Conservation (phyloP, 208 protist species). For the Trypanosoma vivax region DNA sequence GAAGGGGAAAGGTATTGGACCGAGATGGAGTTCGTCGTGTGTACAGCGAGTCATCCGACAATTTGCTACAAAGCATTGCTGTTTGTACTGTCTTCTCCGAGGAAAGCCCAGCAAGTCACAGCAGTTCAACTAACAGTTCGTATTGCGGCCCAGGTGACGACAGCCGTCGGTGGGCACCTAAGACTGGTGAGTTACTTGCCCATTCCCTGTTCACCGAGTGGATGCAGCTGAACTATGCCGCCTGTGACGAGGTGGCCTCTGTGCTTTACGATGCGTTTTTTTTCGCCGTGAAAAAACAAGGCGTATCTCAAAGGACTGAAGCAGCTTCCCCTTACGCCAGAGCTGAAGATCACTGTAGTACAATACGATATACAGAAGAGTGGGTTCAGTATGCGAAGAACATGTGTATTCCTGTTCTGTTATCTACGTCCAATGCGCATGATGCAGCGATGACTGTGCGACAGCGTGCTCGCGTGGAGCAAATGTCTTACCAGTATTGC, state of each 20-base stretch:
- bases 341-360: background rate
- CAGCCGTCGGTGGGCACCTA: background rate
- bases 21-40: background rate
- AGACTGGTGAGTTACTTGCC: slow-evolving; percentile 1
- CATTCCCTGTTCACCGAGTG: slow-evolving; percentile 9
- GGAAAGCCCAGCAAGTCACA: background rate
- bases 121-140: background rate
- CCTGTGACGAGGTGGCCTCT: slow-evolving; percentile 13
- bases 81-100: background rate
- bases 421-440: background rate
- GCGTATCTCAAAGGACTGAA: slow-evolving; percentile 4
- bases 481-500: slow-evolving; percentile 10
- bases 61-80: slow-evolving; percentile 19
- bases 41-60: slow-evolving; percentile 13
- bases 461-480: background rate
- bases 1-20: background rate
- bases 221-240: slow-evolving; percentile 7
- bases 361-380: slow-evolving; percentile 7
- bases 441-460: slow-evolving; percentile 5
- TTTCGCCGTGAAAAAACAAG: slow-evolving; percentile 16
- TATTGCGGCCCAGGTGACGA: background rate
- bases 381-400: background rate
- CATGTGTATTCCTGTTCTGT: slow-evolving; percentile 2
- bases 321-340: slow-evolving; percentile 3
- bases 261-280: slow-evolving; percentile 20